A percentile compares a stretch with the other conserved stretches of the same genome.
phyloP scores from a whole-genome alignment of 352 stramenopile species.

The Pythium myriotylum region DNA sequence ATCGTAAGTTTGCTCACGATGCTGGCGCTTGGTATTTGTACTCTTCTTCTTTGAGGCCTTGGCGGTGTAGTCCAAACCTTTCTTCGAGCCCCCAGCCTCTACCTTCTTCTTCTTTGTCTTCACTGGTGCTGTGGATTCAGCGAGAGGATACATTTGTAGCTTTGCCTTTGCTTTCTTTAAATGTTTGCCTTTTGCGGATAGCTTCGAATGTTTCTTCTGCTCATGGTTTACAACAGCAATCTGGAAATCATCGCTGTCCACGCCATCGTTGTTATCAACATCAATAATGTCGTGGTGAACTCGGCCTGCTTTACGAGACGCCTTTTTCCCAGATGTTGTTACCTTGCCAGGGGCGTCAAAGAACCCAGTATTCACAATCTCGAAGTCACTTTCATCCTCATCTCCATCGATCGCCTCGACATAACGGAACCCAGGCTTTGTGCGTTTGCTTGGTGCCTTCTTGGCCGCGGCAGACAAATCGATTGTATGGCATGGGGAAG shows the following conservation, averaged over 20 bases:
- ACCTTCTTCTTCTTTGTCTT: conserved; percentile 19
- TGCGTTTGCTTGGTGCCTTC: neutral
- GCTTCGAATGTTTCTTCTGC: neutral
- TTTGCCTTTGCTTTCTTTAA: conserved; percentile 2
- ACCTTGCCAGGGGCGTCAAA: conserved; percentile 9
- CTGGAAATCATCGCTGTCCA: conserved; percentile 2
- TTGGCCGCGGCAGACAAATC: conserved; percentile 13
- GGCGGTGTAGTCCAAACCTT: neutral
- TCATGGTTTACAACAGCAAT: conserved; percentile 2
- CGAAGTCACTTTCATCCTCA: conserved; percentile 22
- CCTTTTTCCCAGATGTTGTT: conserved; percentile 12
- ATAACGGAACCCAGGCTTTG: neutral
- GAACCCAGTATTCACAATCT: conserved; percentile 10
- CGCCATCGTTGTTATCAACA: conserved; percentile 19
- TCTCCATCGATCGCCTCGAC: conserved; percentile 15
- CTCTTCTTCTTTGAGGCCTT: conserved; percentile 18
- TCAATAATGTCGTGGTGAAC: conserved; percentile 15
- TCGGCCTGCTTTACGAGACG: conserved; percentile 27
- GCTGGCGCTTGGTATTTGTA: conserved; percentile 3
- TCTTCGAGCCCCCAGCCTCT: neutral
- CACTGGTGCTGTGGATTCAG: neutral
- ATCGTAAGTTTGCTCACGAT: neutral
- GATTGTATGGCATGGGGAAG: neutral
- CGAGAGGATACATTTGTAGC: too few relatives aligned
- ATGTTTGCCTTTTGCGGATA: neutral